Evolutionary conservation across 192 early-diverging fungal species (phyloP).

Genomic region (Thamnidium elegans): DNA sequence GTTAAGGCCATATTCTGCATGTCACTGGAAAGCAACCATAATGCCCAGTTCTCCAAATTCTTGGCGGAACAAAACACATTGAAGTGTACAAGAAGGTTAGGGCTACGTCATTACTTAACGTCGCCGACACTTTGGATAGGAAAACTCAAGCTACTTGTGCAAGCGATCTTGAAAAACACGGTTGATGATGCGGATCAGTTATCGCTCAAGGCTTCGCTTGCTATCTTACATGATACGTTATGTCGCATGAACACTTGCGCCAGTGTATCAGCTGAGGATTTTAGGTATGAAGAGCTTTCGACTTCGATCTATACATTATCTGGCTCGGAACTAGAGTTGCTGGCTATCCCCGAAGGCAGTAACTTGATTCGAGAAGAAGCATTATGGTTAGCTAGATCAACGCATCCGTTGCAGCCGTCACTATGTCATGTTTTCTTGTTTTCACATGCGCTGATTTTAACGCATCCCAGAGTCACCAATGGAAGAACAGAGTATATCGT

Average conservation of each 20-base stretch:
- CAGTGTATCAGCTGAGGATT: not conserved
- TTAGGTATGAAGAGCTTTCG: not conserved
- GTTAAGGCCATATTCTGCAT: conserved; percentile 9
- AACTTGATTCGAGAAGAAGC: conserved; percentile 18
- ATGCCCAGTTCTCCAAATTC: conserved; percentile 4
- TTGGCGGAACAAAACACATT: conserved; percentile 3
- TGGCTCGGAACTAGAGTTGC: not conserved
- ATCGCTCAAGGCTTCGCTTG: not conserved
- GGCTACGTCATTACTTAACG: conserved; percentile 15
- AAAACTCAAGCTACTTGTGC: conserved; percentile 9
- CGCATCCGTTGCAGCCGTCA: not conserved
- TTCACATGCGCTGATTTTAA: conserved; percentile 16
- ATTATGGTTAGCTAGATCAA: not conserved
- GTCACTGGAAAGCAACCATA: conserved; percentile 7
- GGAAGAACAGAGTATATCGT: not conserved
- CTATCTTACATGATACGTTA: conserved; percentile 8
- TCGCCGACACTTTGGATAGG: conserved; percentile 24
- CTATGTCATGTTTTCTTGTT: conserved; percentile 22
- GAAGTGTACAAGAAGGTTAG: conserved; percentile 9
- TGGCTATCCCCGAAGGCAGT: not conserved
- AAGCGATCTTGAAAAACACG: conserved; percentile 24
- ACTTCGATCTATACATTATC: not conserved
- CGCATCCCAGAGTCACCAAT: not conserved
- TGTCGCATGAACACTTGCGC: conserved; percentile 13
- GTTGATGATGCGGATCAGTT: not conserved